Evolutionary conservation across 805 yeast genomes (phyloP).

Genomic region (Metahyphopichia silvanorum): DNA sequence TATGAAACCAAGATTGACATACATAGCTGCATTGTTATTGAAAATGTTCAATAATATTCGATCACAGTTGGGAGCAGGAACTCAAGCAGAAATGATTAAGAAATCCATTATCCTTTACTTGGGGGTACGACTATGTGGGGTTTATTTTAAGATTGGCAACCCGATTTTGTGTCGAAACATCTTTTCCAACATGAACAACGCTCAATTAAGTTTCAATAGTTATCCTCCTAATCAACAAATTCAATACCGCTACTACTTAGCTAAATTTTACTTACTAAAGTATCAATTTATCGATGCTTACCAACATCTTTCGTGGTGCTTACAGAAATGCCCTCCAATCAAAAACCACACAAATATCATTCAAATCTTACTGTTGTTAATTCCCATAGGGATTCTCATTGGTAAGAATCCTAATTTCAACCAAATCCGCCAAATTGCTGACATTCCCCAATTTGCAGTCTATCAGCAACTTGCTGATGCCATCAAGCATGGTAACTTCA

Average conservation of each 20-base stretch:
- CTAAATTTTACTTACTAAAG: constrained; percentile 53
- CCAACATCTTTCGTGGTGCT: constrained; percentile 56
- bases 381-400: constrained; percentile 52
- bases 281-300: constrained; percentile 46
- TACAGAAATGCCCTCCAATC: constrained; percentile 29
- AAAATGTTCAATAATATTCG: constrained; percentile 61
- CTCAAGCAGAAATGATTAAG: constrained; percentile 36
- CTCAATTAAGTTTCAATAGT: constrained; percentile 39
- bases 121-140: constrained; percentile 52
- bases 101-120: constrained; percentile 50
- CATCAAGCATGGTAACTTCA: constrained; percentile 43
- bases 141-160: constrained; percentile 52
- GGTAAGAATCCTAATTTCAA: constrained; percentile 49
- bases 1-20: constrained; percentile 44
- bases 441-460: constrained; percentile 13
- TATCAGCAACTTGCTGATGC: constrained; percentile 37
- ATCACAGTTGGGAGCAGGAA: constrained; percentile 39
- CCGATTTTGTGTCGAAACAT: constrained; percentile 61
- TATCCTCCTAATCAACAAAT: constrained; percentile 44
- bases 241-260: constrained; percentile 52
- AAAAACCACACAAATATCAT: constrained; percentile 33
- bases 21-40: constrained; percentile 52
- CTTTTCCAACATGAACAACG: constrained; percentile 56
- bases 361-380: constrained; percentile 42
- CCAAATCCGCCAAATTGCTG: constrained; percentile 8